Base-by-base conservation (phyloP, 2,329 filamentous ascomycete species). In the Colletotrichum shisoi region DNA sequence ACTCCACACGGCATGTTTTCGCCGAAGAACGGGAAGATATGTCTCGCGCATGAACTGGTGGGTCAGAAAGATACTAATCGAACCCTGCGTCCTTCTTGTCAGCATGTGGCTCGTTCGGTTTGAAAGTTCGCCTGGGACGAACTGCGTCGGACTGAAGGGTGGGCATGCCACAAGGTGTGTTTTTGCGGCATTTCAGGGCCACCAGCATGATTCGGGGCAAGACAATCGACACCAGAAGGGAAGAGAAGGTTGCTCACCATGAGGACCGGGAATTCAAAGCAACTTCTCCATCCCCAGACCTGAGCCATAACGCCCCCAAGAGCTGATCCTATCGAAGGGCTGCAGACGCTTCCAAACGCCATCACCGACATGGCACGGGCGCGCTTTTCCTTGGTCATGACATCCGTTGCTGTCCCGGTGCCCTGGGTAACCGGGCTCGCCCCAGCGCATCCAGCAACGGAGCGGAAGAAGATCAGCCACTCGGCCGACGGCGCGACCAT, bases 281-380 rank as follows among this genome's bases (percentile, higher is more conserved):
- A 62, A 2, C 51, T 62, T 39, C 66, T 49, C 62, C 52, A 68
- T 4, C 62, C 57, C 49, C 39, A 60, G 15, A 19, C 27, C 44
- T 62, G 66, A 4, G 62, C 62, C 3, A 62, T 44, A 13, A 27
- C 54, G 19, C 56, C 62, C 11, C 62, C 65, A 6, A 61, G 17
- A 21, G 49, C 52, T 15, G 62, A 61, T 9, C 62, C 51, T 13
- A 68, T 11, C 15, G 57, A 42, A 8, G 56, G 56, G 31, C 62
- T 66, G 11, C 66, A 68, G 6, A 66, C 62, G 27, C 62, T 57
- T 3, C 57, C 57, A 24, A 68, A 54, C 9, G 66, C 57, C 57
- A 68, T 62, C 13, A 66, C 45, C 13, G 57, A 57, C 9, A 62
- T 40, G 8, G 62, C 52, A 21, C 53, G 15, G 17, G 57, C 53